phyloP scores from a whole-genome alignment of 305 asterid genomes.

The Coffea humblotiana region DNA sequence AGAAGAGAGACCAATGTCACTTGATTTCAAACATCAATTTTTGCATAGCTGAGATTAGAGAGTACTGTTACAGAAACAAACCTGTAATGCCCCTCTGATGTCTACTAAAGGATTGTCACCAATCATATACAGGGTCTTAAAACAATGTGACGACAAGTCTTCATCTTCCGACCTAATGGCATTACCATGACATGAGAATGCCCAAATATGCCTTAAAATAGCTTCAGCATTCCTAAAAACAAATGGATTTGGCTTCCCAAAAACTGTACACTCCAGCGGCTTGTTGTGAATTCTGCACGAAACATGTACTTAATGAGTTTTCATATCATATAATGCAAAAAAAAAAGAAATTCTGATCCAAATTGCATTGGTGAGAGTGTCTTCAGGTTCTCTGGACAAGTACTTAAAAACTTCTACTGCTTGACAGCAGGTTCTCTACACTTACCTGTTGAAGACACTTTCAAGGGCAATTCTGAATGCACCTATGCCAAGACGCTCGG shows the following conservation, averaged over 20 bases:
- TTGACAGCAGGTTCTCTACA: not conserved
- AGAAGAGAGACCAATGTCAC: not conserved
- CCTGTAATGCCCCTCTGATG: constrained; percentile 60
- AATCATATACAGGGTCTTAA: constrained; percentile 60
- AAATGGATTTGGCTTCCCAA: constrained; percentile 71
- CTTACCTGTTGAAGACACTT: constrained; percentile 60
- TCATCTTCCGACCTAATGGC: constrained; percentile 17
- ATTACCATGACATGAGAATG: constrained; percentile 22
- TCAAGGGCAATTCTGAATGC: constrained; percentile 68
- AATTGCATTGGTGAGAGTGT: not conserved
- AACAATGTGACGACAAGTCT: constrained; percentile 28
- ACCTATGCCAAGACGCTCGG: constrained; percentile 69
- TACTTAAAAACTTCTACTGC: not conserved
- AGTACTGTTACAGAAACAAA: constrained; percentile 20
- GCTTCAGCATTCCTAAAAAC: constrained; percentile 58
- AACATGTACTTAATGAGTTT: not conserved
- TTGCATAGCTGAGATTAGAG: not conserved
- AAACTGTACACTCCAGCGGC: constrained; percentile 53
- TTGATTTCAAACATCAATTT: constrained; percentile 1
- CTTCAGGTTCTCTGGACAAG: not conserved
- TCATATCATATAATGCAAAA: not conserved
- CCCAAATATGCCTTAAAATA: constrained; percentile 35
- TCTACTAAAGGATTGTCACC: constrained; percentile 69
- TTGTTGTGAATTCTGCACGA: constrained; percentile 50
- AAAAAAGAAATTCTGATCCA: no score